Conservation (phyloP, 768 basidiomycete species). For the Russula sp. region DNA sequence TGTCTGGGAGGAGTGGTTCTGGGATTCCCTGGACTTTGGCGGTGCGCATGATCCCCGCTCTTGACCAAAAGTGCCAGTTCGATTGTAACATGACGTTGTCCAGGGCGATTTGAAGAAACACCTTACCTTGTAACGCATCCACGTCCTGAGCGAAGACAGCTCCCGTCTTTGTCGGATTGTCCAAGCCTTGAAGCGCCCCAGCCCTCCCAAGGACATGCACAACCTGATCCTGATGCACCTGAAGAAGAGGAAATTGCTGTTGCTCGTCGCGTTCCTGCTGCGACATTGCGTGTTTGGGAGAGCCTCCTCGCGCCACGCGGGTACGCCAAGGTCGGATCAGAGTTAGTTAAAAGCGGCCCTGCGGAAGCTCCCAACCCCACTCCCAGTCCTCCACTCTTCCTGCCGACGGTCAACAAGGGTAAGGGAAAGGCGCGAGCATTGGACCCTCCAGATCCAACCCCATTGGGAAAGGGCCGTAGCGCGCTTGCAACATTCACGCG, state of each 20-base stretch:
- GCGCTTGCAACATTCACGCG: conserved; percentile 57
- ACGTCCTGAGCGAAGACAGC: conserved; percentile 16
- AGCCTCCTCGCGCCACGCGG: conserved; percentile 61
- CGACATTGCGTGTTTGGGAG: conserved; percentile 65
- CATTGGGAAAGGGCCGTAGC: conserved; percentile 20
- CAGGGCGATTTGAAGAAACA: conserved; percentile 20
- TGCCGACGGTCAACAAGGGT: neutral
- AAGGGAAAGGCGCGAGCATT: conserved; percentile 6
- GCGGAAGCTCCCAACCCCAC: neutral
- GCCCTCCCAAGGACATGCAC: neutral
- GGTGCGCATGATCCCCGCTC: conserved; percentile 33
- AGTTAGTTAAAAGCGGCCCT: conserved; percentile 38
- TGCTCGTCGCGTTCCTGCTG: conserved; percentile 50
- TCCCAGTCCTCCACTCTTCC: neutral
- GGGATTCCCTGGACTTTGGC: conserved; percentile 78
- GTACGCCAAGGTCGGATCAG: conserved; percentile 51
- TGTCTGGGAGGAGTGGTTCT: conserved; percentile 96
- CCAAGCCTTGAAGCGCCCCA: neutral
- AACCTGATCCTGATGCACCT: neutral
- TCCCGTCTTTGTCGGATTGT: neutral
- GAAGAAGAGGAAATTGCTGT: conserved; percentile 53
- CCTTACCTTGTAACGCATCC: conserved; percentile 17
- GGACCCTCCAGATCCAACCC: conserved; percentile 1
- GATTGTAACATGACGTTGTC: neutral
- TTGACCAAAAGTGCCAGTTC: neutral